These are phyloP conservation scores for Capniomyces stellatus DNA, from an alignment of 371 early-diverging fungal genomes.

Conservation along the genomic window DNA sequence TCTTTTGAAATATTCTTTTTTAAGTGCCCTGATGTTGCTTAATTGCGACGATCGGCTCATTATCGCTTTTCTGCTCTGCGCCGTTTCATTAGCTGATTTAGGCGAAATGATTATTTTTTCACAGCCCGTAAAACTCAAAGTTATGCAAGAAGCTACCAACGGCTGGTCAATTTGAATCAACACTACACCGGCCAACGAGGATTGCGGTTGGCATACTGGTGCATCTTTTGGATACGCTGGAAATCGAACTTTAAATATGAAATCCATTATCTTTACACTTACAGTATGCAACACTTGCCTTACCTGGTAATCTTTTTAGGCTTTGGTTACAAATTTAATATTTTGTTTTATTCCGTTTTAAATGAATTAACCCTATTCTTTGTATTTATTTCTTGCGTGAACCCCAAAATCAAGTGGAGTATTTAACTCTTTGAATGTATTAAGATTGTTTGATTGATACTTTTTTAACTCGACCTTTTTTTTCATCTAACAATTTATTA, in stretches of 20 bases:
- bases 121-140: slow-evolving; percentile 10
- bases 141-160: slow-evolving; percentile 8
- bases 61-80: background rate
- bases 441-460: no score
- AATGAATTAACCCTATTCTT: no score
- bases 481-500: no score
- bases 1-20: slow-evolving; percentile 19
- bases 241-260: slow-evolving; percentile 15
- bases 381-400: no score
- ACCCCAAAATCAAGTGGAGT: no score
- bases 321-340: no score
- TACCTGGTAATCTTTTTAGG: no score
- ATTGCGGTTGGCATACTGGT: slow-evolving; percentile 15
- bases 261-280: background rate
- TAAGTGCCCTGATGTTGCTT: slow-evolving; percentile 7
- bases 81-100: slow-evolving; percentile 9
- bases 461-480: no score
- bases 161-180: slow-evolving; percentile 9
- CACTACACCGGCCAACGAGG: slow-evolving; percentile 16
- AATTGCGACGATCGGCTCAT: background rate
- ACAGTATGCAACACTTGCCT: no score
- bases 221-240: slow-evolving; percentile 16
- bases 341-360: no score
- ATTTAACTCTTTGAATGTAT: no score
- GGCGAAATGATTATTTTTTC: slow-evolving; percentile 16